phyloP scores from a whole-genome alignment of 345 rosid genomes.

The Brassica juncea region DNA sequence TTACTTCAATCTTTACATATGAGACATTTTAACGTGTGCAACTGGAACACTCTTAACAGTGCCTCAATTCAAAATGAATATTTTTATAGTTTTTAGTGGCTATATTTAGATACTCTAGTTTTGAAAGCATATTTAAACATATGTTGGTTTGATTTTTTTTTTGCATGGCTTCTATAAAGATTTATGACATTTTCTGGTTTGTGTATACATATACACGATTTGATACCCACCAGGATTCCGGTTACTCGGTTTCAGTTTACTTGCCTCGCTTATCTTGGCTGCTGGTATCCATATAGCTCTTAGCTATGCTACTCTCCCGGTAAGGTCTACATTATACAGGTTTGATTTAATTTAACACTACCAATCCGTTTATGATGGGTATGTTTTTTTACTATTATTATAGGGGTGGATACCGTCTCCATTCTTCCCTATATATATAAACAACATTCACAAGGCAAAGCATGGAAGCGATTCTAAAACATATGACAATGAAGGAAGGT shows the following conservation, averaged over 20 bases:
- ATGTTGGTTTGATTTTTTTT: not conserved
- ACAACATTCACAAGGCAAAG: constrained; percentile 73
- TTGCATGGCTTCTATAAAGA: not conserved
- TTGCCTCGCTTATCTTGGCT: constrained; percentile 54
- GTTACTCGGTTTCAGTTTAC: constrained; percentile 64
- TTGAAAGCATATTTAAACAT: not conserved
- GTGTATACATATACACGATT: not conserved
- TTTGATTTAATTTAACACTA: not conserved
- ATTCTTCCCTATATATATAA: constrained; percentile 65
- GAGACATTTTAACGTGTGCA: not conserved
- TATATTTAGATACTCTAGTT: not conserved
- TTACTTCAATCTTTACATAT: not conserved
- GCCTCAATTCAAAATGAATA: not conserved
- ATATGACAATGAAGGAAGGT: constrained; percentile 85
- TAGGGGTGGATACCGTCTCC: constrained; percentile 87
- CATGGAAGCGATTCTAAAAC: constrained; percentile 73
- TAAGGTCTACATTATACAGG: constrained; percentile 27
- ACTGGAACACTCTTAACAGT: not conserved
- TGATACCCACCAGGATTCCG: constrained; percentile 49
- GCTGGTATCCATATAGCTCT: constrained; percentile 48
- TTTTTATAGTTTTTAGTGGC: not conserved
- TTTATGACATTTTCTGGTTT: not conserved
- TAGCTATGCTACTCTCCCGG: constrained; percentile 73
- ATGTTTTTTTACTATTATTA: not conserved
- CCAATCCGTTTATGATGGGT: not conserved